Evolutionary conservation across 352 stramenopile genomes (phyloP), one percentile per base, ranked within the genome.

Genomic region (Pythium monospermum): DNA sequence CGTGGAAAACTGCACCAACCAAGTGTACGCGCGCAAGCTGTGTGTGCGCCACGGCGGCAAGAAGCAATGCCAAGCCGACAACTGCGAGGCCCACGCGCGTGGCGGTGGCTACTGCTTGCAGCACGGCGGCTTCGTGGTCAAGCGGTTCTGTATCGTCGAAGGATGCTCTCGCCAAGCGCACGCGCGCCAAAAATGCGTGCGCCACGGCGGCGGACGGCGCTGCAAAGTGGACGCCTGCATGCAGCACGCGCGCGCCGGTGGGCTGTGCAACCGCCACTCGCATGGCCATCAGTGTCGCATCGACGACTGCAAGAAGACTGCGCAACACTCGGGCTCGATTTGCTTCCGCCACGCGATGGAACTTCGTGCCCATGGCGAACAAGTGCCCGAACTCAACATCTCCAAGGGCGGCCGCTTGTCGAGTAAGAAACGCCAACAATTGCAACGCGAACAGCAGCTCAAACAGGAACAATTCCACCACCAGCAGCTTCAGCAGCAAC

Each of bases 111-210:
- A 83, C 66, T 91, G 80, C 32, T 60, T 87, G 27, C 76, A 91
- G 53, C 80, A 91, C 55, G 80, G 80, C 40, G 80, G 80, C 45
- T 87, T 87, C 49, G 80, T 91, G 8, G 71, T 87, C 54, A 91
- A 91, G 60, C 80, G 80, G 50, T 91, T 88, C 57, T 91, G 80
- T 37, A 76, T 87, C 52, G 75, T 91, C 25, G 76, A 91, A 49
- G 80, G 80, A 4, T 91, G 80, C 59, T 78, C 74, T 21, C 87
- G 87, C 52, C 80, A 91, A 57, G 80, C 80, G 0, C 80, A 91
- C 47, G 77, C 80, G 30, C 62, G 79, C 10, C 80, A 91, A 23
- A 85, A 85, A 37, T 91, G 80, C 43, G 80, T 91, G 28, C 76
- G 80, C 8, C 80, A 91, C 36, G 80, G 80, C 21, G 80, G 80